Percentiles rank a stretch among this genome's conserved stretches.
These are phyloP conservation scores for Gentiana dahurica DNA, from an alignment of 257 asterid species.

Conservation along the genomic window DNA sequence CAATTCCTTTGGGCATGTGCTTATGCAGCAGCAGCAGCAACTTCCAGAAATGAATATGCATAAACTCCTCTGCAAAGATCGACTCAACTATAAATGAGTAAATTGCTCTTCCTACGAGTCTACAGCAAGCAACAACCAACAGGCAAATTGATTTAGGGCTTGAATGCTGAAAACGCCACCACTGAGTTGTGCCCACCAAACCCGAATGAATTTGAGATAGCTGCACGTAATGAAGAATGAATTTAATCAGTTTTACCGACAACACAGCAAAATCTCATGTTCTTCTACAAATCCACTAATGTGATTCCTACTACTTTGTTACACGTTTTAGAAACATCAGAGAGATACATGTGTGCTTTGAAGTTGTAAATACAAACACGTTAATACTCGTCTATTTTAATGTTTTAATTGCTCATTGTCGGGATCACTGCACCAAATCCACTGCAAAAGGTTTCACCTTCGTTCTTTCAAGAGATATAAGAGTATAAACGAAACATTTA, in stretches of 20 bases:
- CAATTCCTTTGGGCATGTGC: neutral
- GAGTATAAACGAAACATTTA: neutral
- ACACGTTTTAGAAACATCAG: too few species aligned
- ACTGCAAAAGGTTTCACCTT: neutral
- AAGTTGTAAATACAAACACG: too few species aligned
- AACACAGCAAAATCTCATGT: neutral
- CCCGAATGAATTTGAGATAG: conserved; percentile 74
- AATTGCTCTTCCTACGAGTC: conserved; percentile 1
- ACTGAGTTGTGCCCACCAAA: conserved; percentile 87
- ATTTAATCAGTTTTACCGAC: neutral
- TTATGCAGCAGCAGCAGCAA: conserved; percentile 9
- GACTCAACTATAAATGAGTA: neutral
- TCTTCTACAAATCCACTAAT: neutral
- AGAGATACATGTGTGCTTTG: too few species aligned
- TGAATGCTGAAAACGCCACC: conserved; percentile 63
- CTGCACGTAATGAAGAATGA: conserved; percentile 28
- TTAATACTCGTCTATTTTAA: too few species aligned
- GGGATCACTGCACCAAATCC: too few species aligned
- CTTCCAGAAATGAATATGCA: neutral
- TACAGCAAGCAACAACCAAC: neutral
- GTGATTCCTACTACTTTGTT: too few species aligned
- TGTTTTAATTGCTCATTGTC: too few species aligned
- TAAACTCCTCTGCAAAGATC: neutral
- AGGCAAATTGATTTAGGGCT: conserved; percentile 32
- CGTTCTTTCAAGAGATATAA: neutral